Conservation (phyloP, 495 filamentous ascomycete genomes). For the Podospora pseudocomata region DNA sequence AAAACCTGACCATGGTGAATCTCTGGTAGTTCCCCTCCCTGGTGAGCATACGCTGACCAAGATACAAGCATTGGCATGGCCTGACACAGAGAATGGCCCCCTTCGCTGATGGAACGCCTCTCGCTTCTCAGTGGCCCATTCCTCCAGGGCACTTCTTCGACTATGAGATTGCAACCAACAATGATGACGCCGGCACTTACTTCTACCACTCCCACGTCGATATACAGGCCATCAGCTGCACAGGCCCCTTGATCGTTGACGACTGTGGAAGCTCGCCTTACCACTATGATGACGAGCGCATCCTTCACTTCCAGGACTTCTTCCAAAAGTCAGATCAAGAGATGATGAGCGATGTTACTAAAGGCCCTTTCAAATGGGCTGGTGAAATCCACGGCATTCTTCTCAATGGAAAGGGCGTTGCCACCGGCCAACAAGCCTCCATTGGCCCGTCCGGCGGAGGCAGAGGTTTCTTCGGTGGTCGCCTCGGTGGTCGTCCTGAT, state of each 20-base stretch:
- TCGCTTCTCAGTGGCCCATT: constrained; percentile 56
- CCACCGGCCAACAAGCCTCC: constrained; percentile 27
- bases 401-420: constrained; percentile 46
- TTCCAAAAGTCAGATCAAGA: constrained; percentile 44
- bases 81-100: constrained; percentile 51
- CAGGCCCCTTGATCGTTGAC: constrained; percentile 54
- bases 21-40: neutral
- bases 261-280: constrained; percentile 45
- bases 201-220: constrained; percentile 60
- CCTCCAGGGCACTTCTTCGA: constrained; percentile 58
- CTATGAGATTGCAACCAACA: constrained; percentile 52
- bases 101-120: constrained; percentile 54
- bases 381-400: constrained; percentile 50
- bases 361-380: constrained; percentile 40
- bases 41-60: neutral
- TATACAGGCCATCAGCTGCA: constrained; percentile 52
- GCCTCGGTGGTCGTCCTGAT: constrained; percentile 6
- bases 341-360: constrained; percentile 41
- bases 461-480: constrained; percentile 20
- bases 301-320: constrained; percentile 51
- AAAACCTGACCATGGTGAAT: constrained; percentile 54
- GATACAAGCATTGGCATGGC: constrained; percentile 57
- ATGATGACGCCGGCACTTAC: constrained; percentile 53
- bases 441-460: constrained; percentile 31
- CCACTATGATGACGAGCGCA: constrained; percentile 54